phyloP scores from a whole-genome alignment of 805 yeast genomes.

The Starmerella asiatica region DNA sequence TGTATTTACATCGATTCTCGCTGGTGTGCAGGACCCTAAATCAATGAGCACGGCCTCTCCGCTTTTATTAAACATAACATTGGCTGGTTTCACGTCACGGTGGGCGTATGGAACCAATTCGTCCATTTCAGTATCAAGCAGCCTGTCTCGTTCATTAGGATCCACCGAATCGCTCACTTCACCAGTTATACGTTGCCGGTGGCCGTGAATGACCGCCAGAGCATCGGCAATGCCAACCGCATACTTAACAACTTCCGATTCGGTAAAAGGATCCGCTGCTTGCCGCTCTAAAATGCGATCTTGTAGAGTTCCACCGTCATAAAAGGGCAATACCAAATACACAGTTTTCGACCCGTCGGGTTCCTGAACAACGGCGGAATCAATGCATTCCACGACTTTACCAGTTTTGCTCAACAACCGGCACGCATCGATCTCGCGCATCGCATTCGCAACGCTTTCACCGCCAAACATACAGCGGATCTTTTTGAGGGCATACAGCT shows the following conservation, averaged over 20 bases:
- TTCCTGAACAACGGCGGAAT: slow-evolving; percentile 59
- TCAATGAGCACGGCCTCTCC: slow-evolving; percentile 73
- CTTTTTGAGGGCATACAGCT: slow-evolving; percentile 62
- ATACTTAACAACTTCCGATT: slow-evolving; percentile 45
- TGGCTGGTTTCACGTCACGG: slow-evolving; percentile 79
- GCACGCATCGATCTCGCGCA: slow-evolving; percentile 66
- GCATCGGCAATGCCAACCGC: slow-evolving; percentile 55
- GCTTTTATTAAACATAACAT: slow-evolving; percentile 62
- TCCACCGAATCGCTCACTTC: background rate
- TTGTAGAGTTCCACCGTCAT: slow-evolving; percentile 59
- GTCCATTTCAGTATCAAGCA: slow-evolving; percentile 20
- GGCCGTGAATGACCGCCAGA: slow-evolving; percentile 59
- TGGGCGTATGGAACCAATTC: slow-evolving; percentile 57
- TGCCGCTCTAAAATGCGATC: slow-evolving; percentile 59
- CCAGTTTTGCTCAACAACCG: slow-evolving; percentile 50
- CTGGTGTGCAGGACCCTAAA: slow-evolving; percentile 64
- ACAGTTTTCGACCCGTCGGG: slow-evolving; percentile 68
- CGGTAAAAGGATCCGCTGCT: slow-evolving; percentile 44
- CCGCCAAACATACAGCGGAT: slow-evolving; percentile 80
- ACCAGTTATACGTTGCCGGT: slow-evolving; percentile 25
- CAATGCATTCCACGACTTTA: slow-evolving; percentile 53
- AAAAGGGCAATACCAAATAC: slow-evolving; percentile 68
- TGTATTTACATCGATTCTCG: slow-evolving; percentile 40
- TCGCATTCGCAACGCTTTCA: slow-evolving; percentile 56
- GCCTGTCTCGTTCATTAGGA: slow-evolving; percentile 1